Base-by-base conservation (phyloP, 345 rosid species). In the Brassica incana region DNA sequence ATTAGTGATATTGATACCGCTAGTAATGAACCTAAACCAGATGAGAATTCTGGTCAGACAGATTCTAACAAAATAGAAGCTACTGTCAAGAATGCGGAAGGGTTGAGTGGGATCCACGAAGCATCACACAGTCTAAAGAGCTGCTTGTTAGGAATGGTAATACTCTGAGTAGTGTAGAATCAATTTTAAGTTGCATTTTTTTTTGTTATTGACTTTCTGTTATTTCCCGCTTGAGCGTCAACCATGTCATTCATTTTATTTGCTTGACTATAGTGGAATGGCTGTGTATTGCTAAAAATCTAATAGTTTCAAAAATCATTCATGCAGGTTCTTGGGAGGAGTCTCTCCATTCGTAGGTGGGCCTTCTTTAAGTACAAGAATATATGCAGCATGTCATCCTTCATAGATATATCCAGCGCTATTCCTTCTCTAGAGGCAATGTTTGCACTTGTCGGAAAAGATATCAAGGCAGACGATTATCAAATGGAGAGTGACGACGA, bases 101-200 rank as follows among this genome's bases (percentile, higher is more conserved):
- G 81, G 36, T 67, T 77, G 38, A 68, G 65, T 69, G 81, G 52
- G 74, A 69, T 83, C 66, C 82, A 67, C 72, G 82, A 80, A 82
- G 78, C 82, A 70, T 82, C 84, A 63, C 32, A 80, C 77, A 76
- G 25, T 68, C 79, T 84, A 2, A 74, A 69, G 68, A 87, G 78
- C 79, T 90, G 91, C 86, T 80, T 95, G 86, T 83, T 95, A 83
- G 91, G 83, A 78, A 79, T 86, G 99, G 99, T 93, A 89, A 88
- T 86, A 45, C 73, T 71, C 67, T 69, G 5, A 54, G 7, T 40
- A 45, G 56, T 73, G 32, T 73, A 73, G 69, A 62, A 73, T 73
- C 70, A 43, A 10, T 23, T 74, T 33, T 67, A 32, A 33, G 45
- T 73, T 45, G 65, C 74, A 60, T 73, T 32, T 73, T 20, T 11